Base-by-base conservation (phyloP, 257 asterid genomes). In the Ilex aquifolium region DNA sequence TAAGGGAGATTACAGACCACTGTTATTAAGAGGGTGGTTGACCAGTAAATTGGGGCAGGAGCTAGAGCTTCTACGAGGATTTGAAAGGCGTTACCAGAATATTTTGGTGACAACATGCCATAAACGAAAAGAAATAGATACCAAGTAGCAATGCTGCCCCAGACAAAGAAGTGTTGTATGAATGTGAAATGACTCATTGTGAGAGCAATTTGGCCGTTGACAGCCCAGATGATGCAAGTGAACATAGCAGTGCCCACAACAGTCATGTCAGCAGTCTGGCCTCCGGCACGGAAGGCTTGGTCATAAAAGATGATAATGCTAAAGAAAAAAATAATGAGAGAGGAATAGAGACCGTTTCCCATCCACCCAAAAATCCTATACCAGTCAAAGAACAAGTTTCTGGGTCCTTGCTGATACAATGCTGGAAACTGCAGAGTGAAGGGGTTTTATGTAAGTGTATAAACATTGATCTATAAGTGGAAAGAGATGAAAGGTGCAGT, bases 141-240 rank as follows among this genome's bases (percentile, higher is more conserved):
- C 99, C 99, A 92, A 5, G 79, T 68, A 2, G 62, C 74, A 15
- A 89, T 63, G 50, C 99, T 92, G 44, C 90, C 84, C 76, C 90
- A 84, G 29, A 92, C 72, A 55, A 92, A 71, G 56, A 90, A 44
- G 82, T 87, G 97, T 62, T 92, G 99, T 54, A 92, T 85, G 93
- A 92, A 89, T 31, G 99, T 92, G 91, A 92, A 92, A 80, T 92
- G 95, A 78, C 90, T 77, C 95, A 85, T 92, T 6, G 89, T 80
- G 44, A 92, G 73, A 5, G 95, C 97, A 30, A 92, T 87, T 76
- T 92, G 99, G 77, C 86, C 66, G 66, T 89, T 92, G n/a, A 92
- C 97, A 0, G 91, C 87, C 95, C 97, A 92, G 68, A 89, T 74
- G 15, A 89, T 83, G 56, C 94, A 89, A 2, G 99, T 92, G 91